Conservation (phyloP, 768 basidiomycete species). For the Suillus cothurnatus region DNA sequence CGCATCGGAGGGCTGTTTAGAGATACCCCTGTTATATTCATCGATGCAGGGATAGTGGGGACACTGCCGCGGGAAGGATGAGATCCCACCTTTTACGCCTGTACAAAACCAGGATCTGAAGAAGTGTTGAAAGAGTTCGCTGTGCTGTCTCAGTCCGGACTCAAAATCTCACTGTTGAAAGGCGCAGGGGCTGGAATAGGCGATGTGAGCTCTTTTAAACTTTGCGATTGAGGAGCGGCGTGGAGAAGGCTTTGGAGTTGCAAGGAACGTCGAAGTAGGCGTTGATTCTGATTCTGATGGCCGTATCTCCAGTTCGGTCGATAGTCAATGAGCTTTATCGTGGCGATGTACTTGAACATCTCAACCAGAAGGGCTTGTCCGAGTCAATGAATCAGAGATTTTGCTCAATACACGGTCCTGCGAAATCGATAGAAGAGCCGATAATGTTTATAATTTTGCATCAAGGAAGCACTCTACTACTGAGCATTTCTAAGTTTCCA, state of each 20-base stretch:
- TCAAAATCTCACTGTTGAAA: slow-evolving; percentile 43
- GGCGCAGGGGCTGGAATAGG: slow-evolving; percentile 52
- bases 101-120: slow-evolving; percentile 29
- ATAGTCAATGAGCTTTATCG: too few relatives aligned
- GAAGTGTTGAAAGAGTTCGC: slow-evolving; percentile 40
- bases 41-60: slow-evolving; percentile 59
- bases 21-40: slow-evolving; percentile 37
- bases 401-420: neutral
- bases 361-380: neutral
- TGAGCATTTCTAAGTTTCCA: neutral
- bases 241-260: slow-evolving; percentile 40
- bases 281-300: neutral
- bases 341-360: too few relatives aligned
- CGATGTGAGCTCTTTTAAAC: slow-evolving; percentile 58
- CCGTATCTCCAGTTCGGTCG: too few relatives aligned
- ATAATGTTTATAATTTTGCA: too few relatives aligned
- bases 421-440: neutral
- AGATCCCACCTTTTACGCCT: slow-evolving; percentile 54
- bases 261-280: slow-evolving; percentile 17
- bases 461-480: too few relatives aligned
- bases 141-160: slow-evolving; percentile 39
- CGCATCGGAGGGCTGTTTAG: slow-evolving; percentile 47
- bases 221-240: slow-evolving; percentile 53
- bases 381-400: neutral
- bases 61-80: slow-evolving; percentile 50